Evolutionary conservation across 768 basidiomycete genomes (phyloP).

Genomic region (Russula dissimulans): DNA sequence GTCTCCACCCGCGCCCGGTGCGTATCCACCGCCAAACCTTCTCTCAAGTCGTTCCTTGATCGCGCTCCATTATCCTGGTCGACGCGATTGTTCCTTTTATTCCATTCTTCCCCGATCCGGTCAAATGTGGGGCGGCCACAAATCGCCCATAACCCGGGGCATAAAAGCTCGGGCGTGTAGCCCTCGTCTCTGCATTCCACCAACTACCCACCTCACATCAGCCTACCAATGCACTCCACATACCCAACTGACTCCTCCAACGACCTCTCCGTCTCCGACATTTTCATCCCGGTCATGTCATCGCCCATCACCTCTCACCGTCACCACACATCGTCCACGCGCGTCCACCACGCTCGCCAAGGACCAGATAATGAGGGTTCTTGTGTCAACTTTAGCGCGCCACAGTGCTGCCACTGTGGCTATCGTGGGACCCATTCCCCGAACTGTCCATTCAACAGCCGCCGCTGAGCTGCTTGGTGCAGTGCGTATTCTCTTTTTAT

Average conservation of each 20-base stretch:
- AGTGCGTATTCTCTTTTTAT: background rate
- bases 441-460: constrained; percentile 45
- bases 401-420: constrained; percentile 66
- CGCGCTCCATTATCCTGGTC: constrained; percentile 9
- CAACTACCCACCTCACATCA: background rate
- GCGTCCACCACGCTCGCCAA: constrained; percentile 12
- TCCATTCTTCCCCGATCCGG: constrained; percentile 1
- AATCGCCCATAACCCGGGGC: constrained; percentile 7
- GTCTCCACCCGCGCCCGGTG: constrained; percentile 6
- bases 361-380: constrained; percentile 23
- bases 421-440: constrained; percentile 47
- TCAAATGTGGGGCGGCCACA: constrained; percentile 9
- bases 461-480: constrained; percentile 22
- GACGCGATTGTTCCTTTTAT: background rate
- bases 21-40: constrained; percentile 5
- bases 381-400: constrained; percentile 41
- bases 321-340: background rate
- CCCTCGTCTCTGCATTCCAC: constrained; percentile 1
- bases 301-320: constrained; percentile 18
- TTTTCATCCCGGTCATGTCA: constrained; percentile 5
- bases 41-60: constrained; percentile 13
- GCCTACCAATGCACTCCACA: background rate
- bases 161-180: constrained; percentile 5
- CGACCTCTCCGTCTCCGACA: background rate
- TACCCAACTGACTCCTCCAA: background rate